Base-by-base conservation (phyloP, 306 rosid species). In the Rosa chinensis region DNA sequence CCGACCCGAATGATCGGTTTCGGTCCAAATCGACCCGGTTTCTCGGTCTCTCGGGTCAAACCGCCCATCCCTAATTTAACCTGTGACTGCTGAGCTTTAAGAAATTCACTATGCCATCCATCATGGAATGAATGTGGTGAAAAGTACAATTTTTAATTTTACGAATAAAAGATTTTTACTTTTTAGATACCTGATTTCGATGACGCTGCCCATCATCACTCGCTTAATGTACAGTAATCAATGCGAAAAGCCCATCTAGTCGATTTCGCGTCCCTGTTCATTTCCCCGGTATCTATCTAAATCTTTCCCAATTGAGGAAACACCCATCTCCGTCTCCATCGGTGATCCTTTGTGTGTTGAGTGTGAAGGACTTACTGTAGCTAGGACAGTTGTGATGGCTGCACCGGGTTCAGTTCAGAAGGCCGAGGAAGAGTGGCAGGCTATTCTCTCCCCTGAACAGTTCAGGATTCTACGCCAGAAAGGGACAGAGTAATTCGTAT, bases 381-480 rank as follows among this genome's bases (percentile, higher is more conserved):
- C 39, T 10, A 23, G 35, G 10, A 59, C 50, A 16, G n/a, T 20
- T 6, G 61, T 44, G 8, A 83, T 82, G 87, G 87, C 90, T n/a
- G 68, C 76, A 56, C 52, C 91, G 2, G 62, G 79, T 4, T 59
- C 82, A 58, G 76, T 88, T 75, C 84, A 87, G 78, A 91, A 93
- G 77, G 14, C 94, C 21, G 94, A 91, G 84, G 94, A 91, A 62
- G 97, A 91, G 35, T 91, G 96, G 97, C 89, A 66, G 48, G 92
- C 83, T 55, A 49, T 92, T 80, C 97, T 94, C 80, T 89, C 97
- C 18, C 94, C 96, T 1, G 93, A 90, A 28, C 97, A 94, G 87
- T 94, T 94, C 81, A 78, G 88, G 78, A 94, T 94, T 84, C 89
- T 94, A 53, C 96, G 97, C 35, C 78, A 87, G 84, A 92, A 94